phyloP scores from a whole-genome alignment of 1,139 yeast species.

The Yueomyces sp. region DNA sequence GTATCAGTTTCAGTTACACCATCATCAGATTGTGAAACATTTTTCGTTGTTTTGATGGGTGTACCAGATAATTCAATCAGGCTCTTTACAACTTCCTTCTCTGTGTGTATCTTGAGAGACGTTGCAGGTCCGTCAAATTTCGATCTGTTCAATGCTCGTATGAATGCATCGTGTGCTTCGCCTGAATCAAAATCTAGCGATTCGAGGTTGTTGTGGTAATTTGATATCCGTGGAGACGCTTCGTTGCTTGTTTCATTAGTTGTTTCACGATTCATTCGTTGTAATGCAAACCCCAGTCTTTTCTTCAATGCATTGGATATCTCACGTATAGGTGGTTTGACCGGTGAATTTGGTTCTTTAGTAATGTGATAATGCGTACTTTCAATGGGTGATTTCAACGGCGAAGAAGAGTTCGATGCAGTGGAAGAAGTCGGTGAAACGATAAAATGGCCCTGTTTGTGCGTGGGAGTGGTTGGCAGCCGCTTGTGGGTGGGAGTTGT shows the following conservation, averaged over 20 bases:
- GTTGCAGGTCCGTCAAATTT: too few species aligned
- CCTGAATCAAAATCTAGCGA: neutral
- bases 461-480: neutral
- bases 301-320: conserved; percentile 32
- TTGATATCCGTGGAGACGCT: conserved; percentile 1
- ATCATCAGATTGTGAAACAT: too few species aligned
- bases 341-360: neutral
- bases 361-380: neutral
- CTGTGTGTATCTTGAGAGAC: neutral
- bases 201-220: neutral
- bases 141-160: neutral
- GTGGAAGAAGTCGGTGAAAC: neutral
- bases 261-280: conserved; percentile 28
- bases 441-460: neutral
- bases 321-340: conserved; percentile 29
- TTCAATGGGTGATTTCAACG: neutral
- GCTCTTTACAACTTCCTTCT: neutral
- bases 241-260: conserved; percentile 5
- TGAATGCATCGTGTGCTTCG: neutral
- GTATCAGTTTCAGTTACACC: too few species aligned
- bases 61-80: too few species aligned
- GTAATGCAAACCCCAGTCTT: conserved; percentile 33
- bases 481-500: neutral
- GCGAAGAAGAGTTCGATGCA: neutral
- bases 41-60: too few species aligned